Evolutionary conservation across 805 yeast species (phyloP).

Genomic region (Jamesozyma piceae): DNA sequence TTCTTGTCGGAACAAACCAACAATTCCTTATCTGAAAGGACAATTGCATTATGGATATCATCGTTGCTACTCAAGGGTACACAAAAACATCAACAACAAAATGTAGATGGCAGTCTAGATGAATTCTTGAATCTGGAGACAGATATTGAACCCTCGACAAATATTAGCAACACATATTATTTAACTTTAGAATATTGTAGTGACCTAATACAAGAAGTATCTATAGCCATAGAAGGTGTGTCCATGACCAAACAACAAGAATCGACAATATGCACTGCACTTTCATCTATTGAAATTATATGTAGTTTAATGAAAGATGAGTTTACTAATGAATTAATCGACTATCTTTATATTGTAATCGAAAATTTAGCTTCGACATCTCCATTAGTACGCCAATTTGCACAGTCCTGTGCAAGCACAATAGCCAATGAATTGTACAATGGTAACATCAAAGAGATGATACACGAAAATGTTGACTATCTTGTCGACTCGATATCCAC

Average conservation of each 20-base stretch:
- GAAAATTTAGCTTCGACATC: constrained; percentile 58
- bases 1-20: constrained; percentile 14
- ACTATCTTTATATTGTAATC: constrained; percentile 60
- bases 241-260: constrained; percentile 17
- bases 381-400: constrained; percentile 37
- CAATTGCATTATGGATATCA: constrained; percentile 32
- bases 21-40: constrained; percentile 9
- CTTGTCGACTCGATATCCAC: constrained; percentile 69
- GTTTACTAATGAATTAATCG: constrained; percentile 53
- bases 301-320: constrained; percentile 9
- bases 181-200: constrained; percentile 34
- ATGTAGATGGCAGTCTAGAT: constrained; percentile 2
- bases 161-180: constrained; percentile 19
- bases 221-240: constrained; percentile 13
- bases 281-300: constrained; percentile 14
- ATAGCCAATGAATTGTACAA: constrained; percentile 44
- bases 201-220: constrained; percentile 32
- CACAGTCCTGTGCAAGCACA: constrained; percentile 43
- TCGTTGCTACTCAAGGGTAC: constrained; percentile 22
- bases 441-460: constrained; percentile 47
- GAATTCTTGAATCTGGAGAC: constrained; percentile 13
- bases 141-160: constrained; percentile 5
- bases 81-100: background rate
- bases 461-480: constrained; percentile 68
- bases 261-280: constrained; percentile 13